Evolutionary conservation across 768 basidiomycete species (phyloP), one percentile per base, ranked within the genome.

Genomic region (Trametes punicea): DNA sequence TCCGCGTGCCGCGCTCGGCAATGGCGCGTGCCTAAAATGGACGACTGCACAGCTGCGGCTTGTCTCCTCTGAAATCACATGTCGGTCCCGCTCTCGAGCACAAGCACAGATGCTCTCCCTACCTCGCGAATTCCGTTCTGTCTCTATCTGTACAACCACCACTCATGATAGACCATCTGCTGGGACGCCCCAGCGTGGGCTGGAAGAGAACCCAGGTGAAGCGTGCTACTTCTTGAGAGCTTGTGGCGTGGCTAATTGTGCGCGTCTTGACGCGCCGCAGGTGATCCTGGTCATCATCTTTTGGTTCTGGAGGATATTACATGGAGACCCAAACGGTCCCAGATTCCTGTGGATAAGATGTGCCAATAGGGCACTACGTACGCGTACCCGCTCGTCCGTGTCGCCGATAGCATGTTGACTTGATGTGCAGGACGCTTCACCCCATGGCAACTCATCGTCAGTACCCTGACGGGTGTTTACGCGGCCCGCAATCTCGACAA

Each of bases 391-490:
- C 21, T n/a, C 21, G 26, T 40, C 34, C 3, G 11, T 2, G 20
- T 30, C 42, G 18, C 27, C 40, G 20, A 23, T 25, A 38, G 29
- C 27, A 9, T 20, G 42, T 10, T 46, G 23, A 45, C 50, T 54
- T 56, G 23, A 34, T 36, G 44, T 39, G 53, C 67, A 93, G 87
- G 79, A 66, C 83, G 84, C 20, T 96, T 93, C 74, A 88, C 94
- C 0, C 97, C 97, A n/a, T 99, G 93, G 88, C 95, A 99, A 67
- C 79, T 98, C 64, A 81, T 98, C 46, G 79, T 93, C 52, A 88
- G 83, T 62, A 92, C 93, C 0, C 73, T 97, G 55, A 97, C 94
- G 1, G 71, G 82, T 26, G 76, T 96, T 4, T 99, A 98, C 68
- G 86, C 90, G 16, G 67, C 88, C 45, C 78, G 89, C 11, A 90